Percentiles rank a stretch among this genome's conserved stretches.
These are phyloP conservation scores for Neurospora crassa DNA, from an alignment of 2,329 filamentous ascomycete genomes.

Conservation along the genomic window DNA sequence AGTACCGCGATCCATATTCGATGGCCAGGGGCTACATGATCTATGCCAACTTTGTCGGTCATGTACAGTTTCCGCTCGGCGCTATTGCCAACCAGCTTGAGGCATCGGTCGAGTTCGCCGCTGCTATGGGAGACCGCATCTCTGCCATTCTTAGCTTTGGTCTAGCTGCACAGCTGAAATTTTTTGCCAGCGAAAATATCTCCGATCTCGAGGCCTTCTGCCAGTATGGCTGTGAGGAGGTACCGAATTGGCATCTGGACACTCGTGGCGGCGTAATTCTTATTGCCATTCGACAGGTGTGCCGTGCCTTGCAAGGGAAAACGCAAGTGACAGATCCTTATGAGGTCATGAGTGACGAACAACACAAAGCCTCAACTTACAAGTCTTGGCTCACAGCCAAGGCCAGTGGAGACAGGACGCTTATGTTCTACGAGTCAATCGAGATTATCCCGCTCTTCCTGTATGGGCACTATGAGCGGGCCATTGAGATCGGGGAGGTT, in stretches of 20 bases:
- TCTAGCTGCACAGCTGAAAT: constrained; percentile 53
- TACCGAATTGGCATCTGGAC: constrained; percentile 62
- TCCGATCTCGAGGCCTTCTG: constrained; percentile 62
- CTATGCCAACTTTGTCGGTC: constrained; percentile 60
- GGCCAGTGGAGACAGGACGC: constrained; percentile 48
- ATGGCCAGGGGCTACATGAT: constrained; percentile 60
- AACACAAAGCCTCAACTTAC: constrained; percentile 50
- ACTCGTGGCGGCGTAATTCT: constrained; percentile 62
- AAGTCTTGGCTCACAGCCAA: constrained; percentile 47
- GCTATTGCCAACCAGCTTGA: constrained; percentile 52
- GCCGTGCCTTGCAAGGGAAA: constrained; percentile 65
- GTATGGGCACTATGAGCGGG: constrained; percentile 52
- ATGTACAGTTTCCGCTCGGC: constrained; percentile 54
- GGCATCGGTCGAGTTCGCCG: constrained; percentile 55
- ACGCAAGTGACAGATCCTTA: constrained; percentile 42
- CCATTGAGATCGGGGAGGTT: constrained; percentile 44
- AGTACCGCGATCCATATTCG: constrained; percentile 53
- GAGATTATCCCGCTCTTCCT: constrained; percentile 54
- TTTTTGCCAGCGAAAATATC: constrained; percentile 61
- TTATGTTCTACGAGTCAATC: constrained; percentile 59
- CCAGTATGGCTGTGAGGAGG: constrained; percentile 62
- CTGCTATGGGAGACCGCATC: constrained; percentile 59
- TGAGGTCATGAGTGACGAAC: constrained; percentile 56
- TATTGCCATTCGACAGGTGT: constrained; percentile 55
- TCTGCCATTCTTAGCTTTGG: constrained; percentile 65